phyloP scores from a whole-genome alignment of 2,329 filamentous ascomycete species.

The Ceratocystis cubensis region DNA sequence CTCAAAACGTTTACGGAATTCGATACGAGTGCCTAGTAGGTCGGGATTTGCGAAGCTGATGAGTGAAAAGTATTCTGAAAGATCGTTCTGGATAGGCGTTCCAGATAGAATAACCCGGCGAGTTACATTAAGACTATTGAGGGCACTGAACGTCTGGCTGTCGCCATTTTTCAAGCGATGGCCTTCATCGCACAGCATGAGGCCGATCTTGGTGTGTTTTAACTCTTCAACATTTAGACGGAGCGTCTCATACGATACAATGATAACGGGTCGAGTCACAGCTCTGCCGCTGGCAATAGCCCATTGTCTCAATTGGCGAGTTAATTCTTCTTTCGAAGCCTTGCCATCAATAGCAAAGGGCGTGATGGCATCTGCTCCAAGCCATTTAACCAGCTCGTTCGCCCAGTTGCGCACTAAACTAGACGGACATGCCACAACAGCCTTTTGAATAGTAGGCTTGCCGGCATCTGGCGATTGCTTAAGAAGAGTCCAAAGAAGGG shows the following conservation, averaged over 20 bases:
- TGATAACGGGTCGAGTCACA: slow-evolving; percentile 83
- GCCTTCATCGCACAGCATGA: slow-evolving; percentile 91
- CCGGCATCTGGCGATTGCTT: slow-evolving; percentile 96
- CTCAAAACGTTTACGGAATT: slow-evolving; percentile 91
- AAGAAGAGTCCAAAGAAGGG: slow-evolving; percentile 88
- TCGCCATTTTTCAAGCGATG: slow-evolving; percentile 95
- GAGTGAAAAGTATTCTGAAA: slow-evolving; percentile 95
- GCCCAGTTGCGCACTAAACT: slow-evolving; percentile 97
- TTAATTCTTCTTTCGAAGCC: slow-evolving; percentile 85
- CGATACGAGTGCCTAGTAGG: slow-evolving; percentile 72
- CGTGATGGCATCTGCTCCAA: slow-evolving; percentile 77
- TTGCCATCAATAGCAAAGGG: slow-evolving; percentile 97
- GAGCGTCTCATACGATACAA: slow-evolving; percentile 94
- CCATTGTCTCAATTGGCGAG: slow-evolving; percentile 84
- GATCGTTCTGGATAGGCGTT: slow-evolving; percentile 93
- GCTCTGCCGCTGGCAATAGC: slow-evolving; percentile 80
- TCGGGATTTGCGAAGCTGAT: slow-evolving; percentile 95
- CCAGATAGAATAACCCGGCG: slow-evolving; percentile 89
- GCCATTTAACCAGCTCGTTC: slow-evolving; percentile 92
- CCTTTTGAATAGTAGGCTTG: slow-evolving; percentile 86
- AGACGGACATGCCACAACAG: slow-evolving; percentile 90
- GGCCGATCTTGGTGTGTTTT: slow-evolving; percentile 75
- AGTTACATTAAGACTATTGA: slow-evolving; percentile 82
- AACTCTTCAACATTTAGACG: slow-evolving; percentile 83
- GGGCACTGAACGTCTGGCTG: slow-evolving; percentile 82